Percentiles rank a stretch among this genome's conserved stretches.
These are phyloP conservation scores for Rhynchospora breviuscula DNA, from an alignment of 176 grass and related monocot genomes.

Conservation along the genomic window DNA sequence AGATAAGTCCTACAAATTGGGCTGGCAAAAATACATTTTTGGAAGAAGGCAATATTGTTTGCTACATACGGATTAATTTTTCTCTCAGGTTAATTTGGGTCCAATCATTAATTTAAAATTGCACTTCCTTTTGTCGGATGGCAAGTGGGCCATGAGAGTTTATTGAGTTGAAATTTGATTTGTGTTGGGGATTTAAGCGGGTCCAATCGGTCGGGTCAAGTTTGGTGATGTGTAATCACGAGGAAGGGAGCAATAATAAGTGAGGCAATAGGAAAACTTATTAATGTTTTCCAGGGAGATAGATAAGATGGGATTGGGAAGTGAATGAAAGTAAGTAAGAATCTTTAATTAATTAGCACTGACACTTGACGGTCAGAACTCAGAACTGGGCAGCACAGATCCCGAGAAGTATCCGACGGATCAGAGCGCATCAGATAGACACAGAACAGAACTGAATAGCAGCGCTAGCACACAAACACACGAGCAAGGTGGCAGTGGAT, in stretches of 20 bases:
- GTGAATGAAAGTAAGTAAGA: neutral
- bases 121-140: too few species aligned
- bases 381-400: neutral
- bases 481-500: neutral
- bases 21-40: too few species aligned
- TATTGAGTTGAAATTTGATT: too few species aligned
- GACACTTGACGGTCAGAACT: neutral
- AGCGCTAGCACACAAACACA: neutral
- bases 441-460: neutral
- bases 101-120: too few species aligned
- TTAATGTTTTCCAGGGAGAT: neutral
- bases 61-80: too few species aligned
- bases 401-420: conserved; percentile 4
- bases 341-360: neutral
- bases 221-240: too few species aligned
- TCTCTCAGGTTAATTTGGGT: too few species aligned
- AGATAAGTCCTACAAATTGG: too few species aligned
- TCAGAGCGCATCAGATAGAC: neutral
- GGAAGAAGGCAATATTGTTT: too few species aligned
- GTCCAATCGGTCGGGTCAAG: too few species aligned
- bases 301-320: neutral
- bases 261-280: neutral
- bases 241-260: neutral
- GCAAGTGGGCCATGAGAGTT: too few species aligned
- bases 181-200: too few species aligned